phyloP scores from a whole-genome alignment of 192 early-diverging fungal genomes.

The Backusella australiensis region DNA sequence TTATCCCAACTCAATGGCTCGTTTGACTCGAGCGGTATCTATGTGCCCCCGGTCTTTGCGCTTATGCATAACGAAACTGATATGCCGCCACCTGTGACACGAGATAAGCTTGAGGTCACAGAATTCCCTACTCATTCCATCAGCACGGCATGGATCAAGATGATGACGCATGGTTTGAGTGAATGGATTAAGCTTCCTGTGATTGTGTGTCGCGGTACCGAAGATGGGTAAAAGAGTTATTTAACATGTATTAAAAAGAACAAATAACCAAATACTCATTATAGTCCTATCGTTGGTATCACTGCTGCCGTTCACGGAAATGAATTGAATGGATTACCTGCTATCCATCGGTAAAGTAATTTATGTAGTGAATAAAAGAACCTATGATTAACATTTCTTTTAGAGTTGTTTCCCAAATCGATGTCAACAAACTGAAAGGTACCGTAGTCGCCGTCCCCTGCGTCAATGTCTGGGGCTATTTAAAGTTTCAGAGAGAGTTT shows the following conservation, averaged over 20 bases:
- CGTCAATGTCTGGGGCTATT: conserved; percentile 81
- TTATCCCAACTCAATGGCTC: neutral
- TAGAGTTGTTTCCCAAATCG: conserved; percentile 70
- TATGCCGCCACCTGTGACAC: conserved; percentile 56
- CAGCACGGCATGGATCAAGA: conserved; percentile 65
- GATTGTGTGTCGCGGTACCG: conserved; percentile 31
- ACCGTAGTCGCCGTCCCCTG: conserved; percentile 86
- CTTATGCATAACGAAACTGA: conserved; percentile 50
- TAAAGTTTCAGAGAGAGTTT: conserved; percentile 77
- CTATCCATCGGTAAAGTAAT: conserved; percentile 63
- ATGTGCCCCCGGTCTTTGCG: conserved; percentile 45
- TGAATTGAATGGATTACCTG: conserved; percentile 88
- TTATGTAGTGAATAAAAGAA: too few species aligned
- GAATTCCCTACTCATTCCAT: conserved; percentile 53
- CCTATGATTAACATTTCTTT: neutral
- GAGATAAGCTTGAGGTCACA: conserved; percentile 53
- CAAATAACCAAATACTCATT: neutral
- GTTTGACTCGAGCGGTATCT: conserved; percentile 50
- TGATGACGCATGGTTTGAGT: conserved; percentile 62
- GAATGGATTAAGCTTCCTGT: conserved; percentile 52
- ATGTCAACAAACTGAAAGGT: conserved; percentile 68
- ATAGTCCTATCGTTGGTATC: conserved; percentile 27
- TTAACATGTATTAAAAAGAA: neutral
- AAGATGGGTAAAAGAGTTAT: conserved; percentile 21
- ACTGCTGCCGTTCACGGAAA: conserved; percentile 92